A percentile compares a stretch with the other conserved stretches of the same genome.
phyloP scores from a whole-genome alignment of 2,329 filamentous ascomycete genomes.

The Venturia asperata region DNA sequence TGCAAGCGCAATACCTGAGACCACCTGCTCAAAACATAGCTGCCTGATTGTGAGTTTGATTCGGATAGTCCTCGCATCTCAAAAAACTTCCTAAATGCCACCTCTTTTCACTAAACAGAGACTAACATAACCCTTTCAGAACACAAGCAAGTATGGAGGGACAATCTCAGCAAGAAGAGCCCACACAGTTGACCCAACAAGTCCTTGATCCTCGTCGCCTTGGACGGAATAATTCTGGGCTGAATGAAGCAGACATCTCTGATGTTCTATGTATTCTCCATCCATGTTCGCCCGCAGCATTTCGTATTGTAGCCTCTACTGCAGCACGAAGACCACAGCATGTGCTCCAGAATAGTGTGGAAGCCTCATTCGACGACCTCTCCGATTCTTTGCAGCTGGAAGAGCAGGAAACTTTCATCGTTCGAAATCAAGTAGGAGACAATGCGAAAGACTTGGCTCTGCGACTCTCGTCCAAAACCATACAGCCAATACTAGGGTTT shows the following conservation, averaged over 20 bases:
- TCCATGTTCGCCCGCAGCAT: slow-evolving; percentile 66
- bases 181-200: slow-evolving; percentile 66
- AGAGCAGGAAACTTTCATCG: slow-evolving; percentile 42
- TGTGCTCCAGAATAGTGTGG: slow-evolving; percentile 47
- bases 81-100: background rate
- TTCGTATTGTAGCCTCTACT: slow-evolving; percentile 58
- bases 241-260: slow-evolving; percentile 73
- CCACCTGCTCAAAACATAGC: background rate
- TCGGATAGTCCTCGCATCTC: background rate
- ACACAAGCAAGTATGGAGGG: background rate
- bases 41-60: slow-evolving; percentile 4
- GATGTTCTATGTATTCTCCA: slow-evolving; percentile 87
- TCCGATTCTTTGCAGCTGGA: slow-evolving; percentile 30
- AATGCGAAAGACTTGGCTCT: slow-evolving; percentile 60
- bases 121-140: background rate
- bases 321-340: slow-evolving; percentile 49
- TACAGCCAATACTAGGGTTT: slow-evolving; percentile 66
- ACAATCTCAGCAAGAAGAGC: slow-evolving; percentile 26
- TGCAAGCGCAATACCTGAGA: background rate
- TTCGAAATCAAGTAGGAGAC: slow-evolving; percentile 41
- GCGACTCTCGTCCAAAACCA: slow-evolving; percentile 66
- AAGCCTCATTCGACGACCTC: slow-evolving; percentile 28
- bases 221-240: slow-evolving; percentile 73
- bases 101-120: background rate
- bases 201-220: slow-evolving; percentile 72